phyloP scores from a whole-genome alignment of 306 rosid species.

The Herpetospermum pedunculosum region DNA sequence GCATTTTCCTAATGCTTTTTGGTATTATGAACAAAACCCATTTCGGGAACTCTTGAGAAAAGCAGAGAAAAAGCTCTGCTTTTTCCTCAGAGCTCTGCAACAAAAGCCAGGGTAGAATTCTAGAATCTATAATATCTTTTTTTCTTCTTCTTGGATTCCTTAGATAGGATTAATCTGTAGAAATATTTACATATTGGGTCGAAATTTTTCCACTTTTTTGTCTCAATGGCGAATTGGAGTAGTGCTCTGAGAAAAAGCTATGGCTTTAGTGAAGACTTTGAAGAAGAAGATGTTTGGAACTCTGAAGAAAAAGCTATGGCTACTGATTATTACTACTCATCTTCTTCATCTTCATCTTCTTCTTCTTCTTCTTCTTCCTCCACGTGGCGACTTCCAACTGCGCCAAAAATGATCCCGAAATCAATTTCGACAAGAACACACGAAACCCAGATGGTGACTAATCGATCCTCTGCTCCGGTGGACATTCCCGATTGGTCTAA shows the following conservation, averaged over 20 bases:
- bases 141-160: background rate
- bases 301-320: no score
- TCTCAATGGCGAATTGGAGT: slow-evolving; percentile 49
- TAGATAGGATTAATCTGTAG: background rate
- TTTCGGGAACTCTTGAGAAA: slow-evolving; percentile 4
- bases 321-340: slow-evolving; percentile 1
- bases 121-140: background rate
- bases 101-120: background rate
- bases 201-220: background rate
- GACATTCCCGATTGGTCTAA: slow-evolving; percentile 65
- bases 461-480: slow-evolving; percentile 58
- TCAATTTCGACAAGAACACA: slow-evolving; percentile 16
- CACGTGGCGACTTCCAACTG: slow-evolving; percentile 28
- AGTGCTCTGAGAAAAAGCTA: slow-evolving; percentile 15
- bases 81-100: background rate
- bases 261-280: slow-evolving; percentile 35
- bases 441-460: slow-evolving; percentile 20
- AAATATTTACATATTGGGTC: background rate
- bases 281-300: slow-evolving; percentile 59
- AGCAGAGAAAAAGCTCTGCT: background rate
- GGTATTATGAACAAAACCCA: background rate
- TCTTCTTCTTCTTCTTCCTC: slow-evolving; percentile 25
- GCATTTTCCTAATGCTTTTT: background rate
- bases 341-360: background rate
- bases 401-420: slow-evolving; percentile 43